A percentile compares a stretch with the other conserved stretches of the same genome.
phyloP scores from a whole-genome alignment of 2,329 filamentous ascomycete genomes.

The Chrysoporthe puriensis region DNA sequence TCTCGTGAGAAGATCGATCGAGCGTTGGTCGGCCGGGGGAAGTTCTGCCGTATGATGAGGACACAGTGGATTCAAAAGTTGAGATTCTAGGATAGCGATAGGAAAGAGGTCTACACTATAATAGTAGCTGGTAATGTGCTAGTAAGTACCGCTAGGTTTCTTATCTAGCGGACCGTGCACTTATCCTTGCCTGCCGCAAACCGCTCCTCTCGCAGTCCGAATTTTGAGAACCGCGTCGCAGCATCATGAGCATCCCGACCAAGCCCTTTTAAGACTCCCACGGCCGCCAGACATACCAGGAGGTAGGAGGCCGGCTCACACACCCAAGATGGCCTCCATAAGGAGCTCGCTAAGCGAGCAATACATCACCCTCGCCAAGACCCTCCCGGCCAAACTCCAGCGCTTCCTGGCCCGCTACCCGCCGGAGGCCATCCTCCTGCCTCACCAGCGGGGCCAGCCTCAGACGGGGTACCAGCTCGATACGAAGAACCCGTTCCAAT shows the following conservation, averaged over 20 bases:
- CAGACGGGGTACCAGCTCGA: conserved; percentile 57
- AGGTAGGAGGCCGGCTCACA: conserved; percentile 27
- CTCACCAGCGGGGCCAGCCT: conserved; percentile 40
- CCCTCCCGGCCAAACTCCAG: conserved; percentile 76
- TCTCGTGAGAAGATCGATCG: not conserved
- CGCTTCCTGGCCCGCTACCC: conserved; percentile 92
- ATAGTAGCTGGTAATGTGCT: not conserved
- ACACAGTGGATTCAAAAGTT: not conserved
- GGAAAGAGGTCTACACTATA: not conserved
- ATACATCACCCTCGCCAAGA: conserved; percentile 65
- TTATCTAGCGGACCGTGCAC: conserved; percentile 6
- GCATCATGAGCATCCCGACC: not conserved
- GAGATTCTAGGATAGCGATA: not conserved
- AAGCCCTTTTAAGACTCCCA: conserved; percentile 7
- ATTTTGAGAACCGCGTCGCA: conserved; percentile 22
- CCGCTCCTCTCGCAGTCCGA: conserved; percentile 3
- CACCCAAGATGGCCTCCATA: conserved; percentile 31
- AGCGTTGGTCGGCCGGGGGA: not conserved
- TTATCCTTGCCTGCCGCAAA: conserved; percentile 24
- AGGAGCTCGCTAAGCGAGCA: conserved; percentile 35
- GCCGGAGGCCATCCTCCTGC: conserved; percentile 62
- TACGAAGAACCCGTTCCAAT: conserved; percentile 78
- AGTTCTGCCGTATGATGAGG: not conserved
- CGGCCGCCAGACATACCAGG: conserved; percentile 27
- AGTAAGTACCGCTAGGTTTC: not conserved